Evolutionary conservation across 371 early-diverging fungal species (phyloP), one percentile per base, ranked within the genome.

Genomic region (Saksenaea vasiformis): DNA sequence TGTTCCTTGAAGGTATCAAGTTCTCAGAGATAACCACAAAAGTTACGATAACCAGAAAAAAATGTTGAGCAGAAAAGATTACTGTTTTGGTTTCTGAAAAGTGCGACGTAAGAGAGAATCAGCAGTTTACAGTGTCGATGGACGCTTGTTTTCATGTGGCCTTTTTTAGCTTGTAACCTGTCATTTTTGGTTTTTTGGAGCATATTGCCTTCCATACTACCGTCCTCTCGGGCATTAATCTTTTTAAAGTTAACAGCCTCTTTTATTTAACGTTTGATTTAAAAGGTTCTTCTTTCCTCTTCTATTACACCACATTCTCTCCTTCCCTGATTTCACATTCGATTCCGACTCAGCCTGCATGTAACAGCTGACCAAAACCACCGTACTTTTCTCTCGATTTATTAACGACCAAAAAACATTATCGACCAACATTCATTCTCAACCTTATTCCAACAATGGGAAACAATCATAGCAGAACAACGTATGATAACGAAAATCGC

Each of bases 321-420:
- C 51, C 51, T 22, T 47, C 51, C 51, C 51, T 47, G 51, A 47
- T 22, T 47, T 47, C 51, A 47, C 51, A 47, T 22, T 47, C 7
- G 51, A 47, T 47, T 47, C 51, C 51, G 51, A 47, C 51, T 24
- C 51, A 47, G 51, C 51, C 51, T 47, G 51, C 51, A 47, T 47
- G 51, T 17, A 47, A 47, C 51, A 47, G 51, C 51, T 47, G 51
- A 47, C 22, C 51, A 47, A 19, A 17, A 22, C 24, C 8, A 47
- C 51, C 51, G 11, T 47, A 8, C 22, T 47, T 47, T 47, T 17
- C 22, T 22, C 10, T 22, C 51, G 10, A 19, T 47, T 14, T 39
- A 39, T 47, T 47, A 47, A 47, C 51, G 51, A 47, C 17, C 10
- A 47, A 47, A 47, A 47, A 47, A 47, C 24, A 5, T 22, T 47